phyloP scores from a whole-genome alignment of 495 filamentous ascomycete genomes.

The Collariella sp. region DNA sequence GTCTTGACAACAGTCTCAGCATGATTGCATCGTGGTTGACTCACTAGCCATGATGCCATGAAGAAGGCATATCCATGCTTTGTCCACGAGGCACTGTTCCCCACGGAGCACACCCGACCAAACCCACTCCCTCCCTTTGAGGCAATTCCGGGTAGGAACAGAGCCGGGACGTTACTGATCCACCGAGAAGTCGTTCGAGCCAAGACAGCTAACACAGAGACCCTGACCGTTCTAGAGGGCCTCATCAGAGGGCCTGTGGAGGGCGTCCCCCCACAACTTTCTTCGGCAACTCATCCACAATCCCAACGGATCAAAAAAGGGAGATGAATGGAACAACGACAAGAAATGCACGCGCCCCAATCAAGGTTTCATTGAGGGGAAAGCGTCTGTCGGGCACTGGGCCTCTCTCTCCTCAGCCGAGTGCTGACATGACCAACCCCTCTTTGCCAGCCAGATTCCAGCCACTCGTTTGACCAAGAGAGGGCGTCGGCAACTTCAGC shows the following conservation, averaged over 20 bases:
- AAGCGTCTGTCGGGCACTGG: not conserved
- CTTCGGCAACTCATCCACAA: not conserved
- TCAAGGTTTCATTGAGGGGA: not conserved
- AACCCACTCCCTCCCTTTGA: not conserved
- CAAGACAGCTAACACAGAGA: not conserved
- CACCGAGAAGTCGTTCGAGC: conserved; percentile 3
- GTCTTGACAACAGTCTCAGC: no score
- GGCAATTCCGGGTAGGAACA: conserved; percentile 12
- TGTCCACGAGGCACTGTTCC: not conserved
- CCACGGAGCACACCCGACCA: not conserved
- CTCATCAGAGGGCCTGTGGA: not conserved
- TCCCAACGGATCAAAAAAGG: not conserved
- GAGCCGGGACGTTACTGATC: not conserved
- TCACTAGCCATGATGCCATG: no score
- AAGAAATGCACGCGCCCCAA: not conserved
- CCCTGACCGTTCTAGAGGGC: not conserved
- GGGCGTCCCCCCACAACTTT: not conserved
- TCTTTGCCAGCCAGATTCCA: not conserved
- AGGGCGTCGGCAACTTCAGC: not conserved
- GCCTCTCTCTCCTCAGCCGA: conserved; percentile 7
- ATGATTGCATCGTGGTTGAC: no score
- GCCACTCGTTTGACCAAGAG: not conserved
- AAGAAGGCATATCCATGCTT: not conserved
- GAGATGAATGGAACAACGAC: not conserved
- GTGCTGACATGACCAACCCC: not conserved